Conservation (phyloP, 257 asterid species). For the Solanum gracilifrons region DNA sequence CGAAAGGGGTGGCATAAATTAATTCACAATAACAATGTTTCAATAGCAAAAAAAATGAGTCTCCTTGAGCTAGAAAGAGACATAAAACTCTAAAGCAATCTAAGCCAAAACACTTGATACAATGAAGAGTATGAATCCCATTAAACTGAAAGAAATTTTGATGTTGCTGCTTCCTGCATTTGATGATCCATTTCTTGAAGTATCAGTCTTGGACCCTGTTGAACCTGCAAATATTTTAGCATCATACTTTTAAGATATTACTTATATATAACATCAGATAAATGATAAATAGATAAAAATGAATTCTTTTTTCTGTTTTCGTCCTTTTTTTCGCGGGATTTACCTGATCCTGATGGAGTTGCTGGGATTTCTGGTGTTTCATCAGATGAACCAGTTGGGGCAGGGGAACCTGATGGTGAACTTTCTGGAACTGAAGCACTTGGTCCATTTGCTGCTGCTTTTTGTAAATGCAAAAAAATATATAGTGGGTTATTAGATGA, state of each 20-base stretch:
- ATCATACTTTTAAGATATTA: background rate
- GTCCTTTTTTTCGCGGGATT: background rate
- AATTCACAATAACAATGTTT: background rate
- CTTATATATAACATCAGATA: background rate
- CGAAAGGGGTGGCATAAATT: background rate
- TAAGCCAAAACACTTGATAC: slow-evolving; percentile 13
- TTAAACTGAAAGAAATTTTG: slow-evolving; percentile 6
- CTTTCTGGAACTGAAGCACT: background rate
- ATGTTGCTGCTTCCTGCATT: slow-evolving; percentile 15
- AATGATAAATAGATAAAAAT: background rate
- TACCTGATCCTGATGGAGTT: slow-evolving; percentile 13
- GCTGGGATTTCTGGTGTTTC: background rate
- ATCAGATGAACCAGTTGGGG: slow-evolving; percentile 2
- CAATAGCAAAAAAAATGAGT: background rate
- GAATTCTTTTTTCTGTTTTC: background rate
- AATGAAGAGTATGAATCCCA: slow-evolving; percentile 13
- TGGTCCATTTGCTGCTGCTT: slow-evolving; percentile 16
- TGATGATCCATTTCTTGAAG: slow-evolving; percentile 13
- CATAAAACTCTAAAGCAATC: background rate
- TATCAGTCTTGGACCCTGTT: slow-evolving; percentile 33
- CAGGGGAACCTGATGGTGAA: slow-evolving; percentile 10
- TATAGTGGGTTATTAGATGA: background rate
- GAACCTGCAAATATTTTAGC: slow-evolving; percentile 3
- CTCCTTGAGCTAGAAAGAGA: background rate
- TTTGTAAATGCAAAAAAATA: background rate